Evolutionary conservation across 1,139 yeast genomes (phyloP).

Genomic region (Suhomyces wounanorum): DNA sequence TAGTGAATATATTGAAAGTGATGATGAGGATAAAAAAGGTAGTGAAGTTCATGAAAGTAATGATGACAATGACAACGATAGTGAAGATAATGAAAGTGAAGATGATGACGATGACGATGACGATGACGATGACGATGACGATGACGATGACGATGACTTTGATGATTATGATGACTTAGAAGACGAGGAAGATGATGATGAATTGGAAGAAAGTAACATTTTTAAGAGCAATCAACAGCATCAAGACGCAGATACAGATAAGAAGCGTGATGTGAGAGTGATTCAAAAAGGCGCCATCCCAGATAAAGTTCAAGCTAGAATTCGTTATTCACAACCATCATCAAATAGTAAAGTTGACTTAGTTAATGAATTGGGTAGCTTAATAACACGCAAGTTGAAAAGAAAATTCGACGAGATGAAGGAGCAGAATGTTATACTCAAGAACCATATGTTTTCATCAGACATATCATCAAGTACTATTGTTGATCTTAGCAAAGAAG

Average conservation of each 20-base stretch:
- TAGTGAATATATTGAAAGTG: no score
- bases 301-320: background rate
- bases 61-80: background rate
- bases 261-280: background rate
- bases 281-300: background rate
- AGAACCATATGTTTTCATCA: slow-evolving; percentile 13
- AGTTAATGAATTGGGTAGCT: slow-evolving; percentile 41
- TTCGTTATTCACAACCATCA: background rate
- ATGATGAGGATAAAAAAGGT: no score
- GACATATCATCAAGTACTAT: slow-evolving; percentile 26
- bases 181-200: background rate
- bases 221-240: background rate
- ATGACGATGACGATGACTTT: background rate
- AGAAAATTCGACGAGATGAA: slow-evolving; percentile 9
- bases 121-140: background rate
- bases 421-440: slow-evolving; percentile 1
- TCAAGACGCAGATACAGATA: background rate
- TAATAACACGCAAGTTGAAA: slow-evolving; percentile 35
- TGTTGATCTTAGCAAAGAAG: slow-evolving; percentile 20
- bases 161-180: background rate
- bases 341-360: slow-evolving; percentile 37
- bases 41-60: no score
- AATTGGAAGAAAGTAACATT: background rate
- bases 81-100: background rate
- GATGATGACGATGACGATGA: background rate